Base-by-base conservation (phyloP, 345 rosid genomes). In the Jatropha curcas region DNA sequence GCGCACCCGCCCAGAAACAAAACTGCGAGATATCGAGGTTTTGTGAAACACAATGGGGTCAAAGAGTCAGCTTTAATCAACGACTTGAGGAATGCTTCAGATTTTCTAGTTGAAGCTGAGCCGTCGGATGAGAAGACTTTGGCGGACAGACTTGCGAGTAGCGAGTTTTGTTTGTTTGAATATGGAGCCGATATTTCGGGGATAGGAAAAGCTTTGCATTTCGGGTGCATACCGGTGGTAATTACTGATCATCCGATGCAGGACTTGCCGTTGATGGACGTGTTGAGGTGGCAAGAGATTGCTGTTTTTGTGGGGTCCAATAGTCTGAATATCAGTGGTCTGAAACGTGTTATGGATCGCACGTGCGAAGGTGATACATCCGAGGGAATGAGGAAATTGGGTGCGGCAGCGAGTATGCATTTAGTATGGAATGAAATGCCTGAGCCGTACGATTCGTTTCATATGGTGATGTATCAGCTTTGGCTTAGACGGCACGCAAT, bases 401-500 rank as follows among this genome's bases (percentile, higher is more conserved):
- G 82, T 74, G 72, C 55, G 65, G 24, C 60, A 8, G 90, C 82
- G 34, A 74, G 83, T 43, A 65, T 31, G 70, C 89, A 86, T 56
- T 78, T 88, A 0, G 73, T 67, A 53, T 86, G 90, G 93, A 86
- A 84, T 69, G 80, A 74, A 53, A 25, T 63, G 24, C 84, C 90
- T 0, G 74, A 80, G 85, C 88, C 83, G 71, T 74, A 52, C 27
- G 92, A 86, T 81, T 78, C 86, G 20, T 85, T 85, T 56, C 75
- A 85, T 53, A 68, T 62, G 83, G 81, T 85, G 76, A 79, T 86
- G 86, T 88, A 86, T 82, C 88, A 86, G 79, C 90, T 86, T 14
- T 85, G 93, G 93, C 66, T 79, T 39, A 74, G 88, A 64, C 81
- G 92, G 67, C 92, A 88, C 81, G 52, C 82, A n/a, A 86, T 86